Evolutionary conservation across 768 basidiomycete genomes (phyloP), one percentile per base, ranked within the genome.

Genomic region (Krasilnikovozyma curviuscula): DNA sequence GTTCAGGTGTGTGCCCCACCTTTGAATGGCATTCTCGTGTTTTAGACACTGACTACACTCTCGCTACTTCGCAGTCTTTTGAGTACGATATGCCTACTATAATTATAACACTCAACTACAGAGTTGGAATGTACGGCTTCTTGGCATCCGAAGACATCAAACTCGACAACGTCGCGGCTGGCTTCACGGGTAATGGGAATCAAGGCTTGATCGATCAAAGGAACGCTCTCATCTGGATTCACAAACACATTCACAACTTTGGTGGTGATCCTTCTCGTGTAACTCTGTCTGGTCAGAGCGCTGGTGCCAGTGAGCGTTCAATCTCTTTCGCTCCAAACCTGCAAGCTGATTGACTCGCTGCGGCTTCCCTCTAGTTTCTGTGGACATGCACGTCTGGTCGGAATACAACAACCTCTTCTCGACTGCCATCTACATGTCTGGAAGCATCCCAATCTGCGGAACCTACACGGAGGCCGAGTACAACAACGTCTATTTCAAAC

Each of bases 381-480:
- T 47, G 34, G 46, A 47, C 28, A 38, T 47, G 18, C 46, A 47
- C 25, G 19, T 47, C 21, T 23, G 34, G 16, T 40, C 46, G 5
- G 24, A 33, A 3, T 31, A 33, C 29, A 47, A 47, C 35, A 10
- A 47, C 34, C 35, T 47, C 21, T 40, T 47, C 35, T 9, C 32
- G 8, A 28, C 46, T 3, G 28, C 21, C 35, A 33, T 47, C 6
- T 38, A 38, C 12, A 33, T 35, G n/a, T n/a, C n/a, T n/a, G n/a
- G n/a, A n/a, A n/a, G n/a, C 14, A 33, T 46, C 7, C 52, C 52
- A n/a, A 51, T 53, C 34, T 53, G 52, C 41, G 52, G 52, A 3
- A 34, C 44, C 35, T 53, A 49, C 49, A 53, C 50, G 2, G 47
- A 33, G 27, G 48, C 43, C 24, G 52, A n/a, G n/a, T n/a, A n/a